Evolutionary conservation across 1,284 basidiomycete genomes (phyloP).

Genomic region (Tetrapyrgos nigripes): DNA sequence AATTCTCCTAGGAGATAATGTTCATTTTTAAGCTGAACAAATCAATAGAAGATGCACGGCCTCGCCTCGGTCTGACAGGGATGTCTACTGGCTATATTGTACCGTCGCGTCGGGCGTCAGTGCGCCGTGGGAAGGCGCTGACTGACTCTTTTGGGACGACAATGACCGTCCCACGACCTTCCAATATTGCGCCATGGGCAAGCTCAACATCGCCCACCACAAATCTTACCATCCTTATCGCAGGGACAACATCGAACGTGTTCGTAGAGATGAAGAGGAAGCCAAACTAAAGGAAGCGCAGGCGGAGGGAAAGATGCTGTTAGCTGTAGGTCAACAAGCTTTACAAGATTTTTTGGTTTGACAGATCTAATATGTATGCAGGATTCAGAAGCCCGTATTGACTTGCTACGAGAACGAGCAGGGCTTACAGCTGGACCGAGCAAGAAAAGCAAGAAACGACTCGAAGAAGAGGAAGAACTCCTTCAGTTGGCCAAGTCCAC

Average conservation of each 20-base stretch:
- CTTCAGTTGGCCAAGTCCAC: slow-evolving; percentile 2
- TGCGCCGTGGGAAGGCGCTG: too few species aligned
- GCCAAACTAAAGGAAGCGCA: slow-evolving; percentile 68
- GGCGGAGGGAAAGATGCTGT: slow-evolving; percentile 72
- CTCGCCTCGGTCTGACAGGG: too few species aligned
- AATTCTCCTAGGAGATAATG: too few species aligned
- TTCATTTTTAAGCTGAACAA: too few species aligned
- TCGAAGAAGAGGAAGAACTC: slow-evolving; percentile 45
- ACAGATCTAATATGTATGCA: slow-evolving; percentile 32
- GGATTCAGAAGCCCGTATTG: slow-evolving; percentile 84
- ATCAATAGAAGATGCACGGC: too few species aligned
- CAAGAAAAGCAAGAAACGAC: slow-evolving; percentile 44
- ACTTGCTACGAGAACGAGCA: slow-evolving; percentile 65
- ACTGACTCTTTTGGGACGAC: too few species aligned
- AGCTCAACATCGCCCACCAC: slow-evolving; percentile 87
- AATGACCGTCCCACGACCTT: too few species aligned
- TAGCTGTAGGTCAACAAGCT: slow-evolving; percentile 59
- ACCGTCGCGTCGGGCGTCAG: too few species aligned
- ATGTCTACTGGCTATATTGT: too few species aligned
- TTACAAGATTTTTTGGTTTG: slow-evolving; percentile 10
- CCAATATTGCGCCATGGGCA: slow-evolving; percentile 78
- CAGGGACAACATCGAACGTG: slow-evolving; percentile 83
- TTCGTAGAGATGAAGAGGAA: slow-evolving; percentile 81
- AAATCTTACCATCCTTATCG: slow-evolving; percentile 90
- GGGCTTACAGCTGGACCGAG: slow-evolving; percentile 35